Percentiles rank a stretch among this genome's conserved stretches.
Conservation (phyloP, 2,329 filamentous ascomycete genomes). For the Neonectria neomacrospora region DNA sequence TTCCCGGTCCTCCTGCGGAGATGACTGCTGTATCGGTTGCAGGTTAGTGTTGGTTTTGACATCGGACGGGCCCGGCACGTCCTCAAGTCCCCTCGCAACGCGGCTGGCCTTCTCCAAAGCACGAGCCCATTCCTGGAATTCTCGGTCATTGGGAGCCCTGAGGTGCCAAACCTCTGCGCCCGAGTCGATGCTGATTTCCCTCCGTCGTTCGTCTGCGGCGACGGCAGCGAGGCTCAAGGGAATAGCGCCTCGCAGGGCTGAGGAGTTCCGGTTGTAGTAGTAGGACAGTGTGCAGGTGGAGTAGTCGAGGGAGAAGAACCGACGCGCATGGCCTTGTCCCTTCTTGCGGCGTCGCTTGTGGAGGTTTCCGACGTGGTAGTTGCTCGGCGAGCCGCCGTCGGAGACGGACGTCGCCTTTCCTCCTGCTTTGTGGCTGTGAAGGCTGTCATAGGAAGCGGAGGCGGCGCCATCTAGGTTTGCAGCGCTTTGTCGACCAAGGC, state of each 20-base stretch:
- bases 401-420: slow-evolving; percentile 62
- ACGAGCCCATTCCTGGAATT: slow-evolving; percentile 88
- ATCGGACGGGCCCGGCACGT: slow-evolving; percentile 41
- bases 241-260: slow-evolving; percentile 89
- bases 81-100: slow-evolving; percentile 66
- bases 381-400: slow-evolving; percentile 57
- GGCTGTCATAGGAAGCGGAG: slow-evolving; percentile 69
- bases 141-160: slow-evolving; percentile 81
- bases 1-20: slow-evolving; percentile 75
- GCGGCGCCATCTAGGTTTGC: slow-evolving; percentile 57
- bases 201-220: slow-evolving; percentile 85
- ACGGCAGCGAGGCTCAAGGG: slow-evolving; percentile 92
- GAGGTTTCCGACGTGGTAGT: slow-evolving; percentile 84
- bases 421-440: slow-evolving; percentile 62
- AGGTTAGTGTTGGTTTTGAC: slow-evolving; percentile 45
- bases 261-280: slow-evolving; percentile 94
- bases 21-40: slow-evolving; percentile 47
- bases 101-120: slow-evolving; percentile 86
- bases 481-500: slow-evolving; percentile 61
- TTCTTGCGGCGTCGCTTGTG: slow-evolving; percentile 93
- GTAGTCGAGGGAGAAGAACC: slow-evolving; percentile 97
- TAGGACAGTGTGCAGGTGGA: slow-evolving; percentile 95
- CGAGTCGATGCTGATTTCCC: slow-evolving; percentile 96
- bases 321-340: slow-evolving; percentile 90
- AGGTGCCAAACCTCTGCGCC: slow-evolving; percentile 98